Conservation (phyloP, 148 eudicot genomes). For the Agrostemma githago region DNA sequence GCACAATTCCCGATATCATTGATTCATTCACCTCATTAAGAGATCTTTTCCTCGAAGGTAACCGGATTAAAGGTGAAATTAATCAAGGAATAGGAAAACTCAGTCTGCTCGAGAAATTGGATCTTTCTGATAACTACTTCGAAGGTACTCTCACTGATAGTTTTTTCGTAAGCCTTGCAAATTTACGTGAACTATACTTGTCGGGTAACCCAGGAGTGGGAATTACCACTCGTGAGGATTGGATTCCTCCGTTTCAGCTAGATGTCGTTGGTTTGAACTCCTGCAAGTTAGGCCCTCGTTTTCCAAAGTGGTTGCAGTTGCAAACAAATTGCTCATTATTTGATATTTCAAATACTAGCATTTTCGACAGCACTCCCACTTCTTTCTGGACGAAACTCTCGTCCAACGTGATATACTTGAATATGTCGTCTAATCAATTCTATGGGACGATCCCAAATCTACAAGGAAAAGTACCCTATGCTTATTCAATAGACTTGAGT, state of each 20-base stretch:
- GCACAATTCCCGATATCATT: constrained; percentile 23
- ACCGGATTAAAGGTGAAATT: constrained; percentile 19
- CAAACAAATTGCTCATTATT: constrained; percentile 1
- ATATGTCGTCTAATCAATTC: constrained; percentile 16
- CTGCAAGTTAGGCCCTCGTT: constrained; percentile 19
- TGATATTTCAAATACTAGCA: constrained; percentile 11
- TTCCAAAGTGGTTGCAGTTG: constrained; percentile 17
- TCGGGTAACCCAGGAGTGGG: constrained; percentile 18
- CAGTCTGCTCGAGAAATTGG: constrained; percentile 20
- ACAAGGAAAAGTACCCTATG: too few species aligned
- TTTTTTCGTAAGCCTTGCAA: constrained; percentile 24
- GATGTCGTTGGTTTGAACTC: background rate
- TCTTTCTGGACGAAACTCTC: constrained; percentile 20
- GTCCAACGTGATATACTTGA: background rate
- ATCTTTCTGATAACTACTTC: constrained; percentile 22
- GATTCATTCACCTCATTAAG: constrained; percentile 17
- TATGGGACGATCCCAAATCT: constrained; percentile 10
- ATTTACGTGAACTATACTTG: constrained; percentile 14
- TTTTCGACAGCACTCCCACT: constrained; percentile 14
- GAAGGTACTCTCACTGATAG: constrained; percentile 22
- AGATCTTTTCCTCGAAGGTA: constrained; percentile 10
- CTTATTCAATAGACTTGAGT: background rate
- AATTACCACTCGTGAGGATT: constrained; percentile 13
- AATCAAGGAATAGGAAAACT: constrained; percentile 20
- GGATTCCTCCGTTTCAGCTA: background rate